Conservation (phyloP, 305 asterid species). For the Fraxinus greggii region DNA sequence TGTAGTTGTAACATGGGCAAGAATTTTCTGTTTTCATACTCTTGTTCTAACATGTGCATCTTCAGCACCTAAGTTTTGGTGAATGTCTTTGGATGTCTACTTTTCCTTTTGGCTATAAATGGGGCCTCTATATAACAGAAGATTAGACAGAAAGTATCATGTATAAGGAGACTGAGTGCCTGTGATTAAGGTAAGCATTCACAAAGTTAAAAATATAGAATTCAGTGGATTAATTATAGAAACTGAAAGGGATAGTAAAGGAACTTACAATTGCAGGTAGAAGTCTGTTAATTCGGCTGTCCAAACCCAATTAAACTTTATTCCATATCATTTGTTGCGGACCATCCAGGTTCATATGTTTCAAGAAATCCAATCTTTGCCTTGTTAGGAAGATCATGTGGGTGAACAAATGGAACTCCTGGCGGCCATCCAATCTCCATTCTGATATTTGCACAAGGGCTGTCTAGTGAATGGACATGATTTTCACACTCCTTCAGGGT, state of each 20-base stretch:
- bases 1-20: not conserved
- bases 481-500: conserved; percentile 87
- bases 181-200: not conserved
- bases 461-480: conserved; percentile 79
- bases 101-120: not conserved
- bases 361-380: conserved; percentile 97
- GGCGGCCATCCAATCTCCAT: conserved; percentile 99
- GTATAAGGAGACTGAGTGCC: not conserved
- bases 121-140: not conserved
- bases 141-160: not conserved
- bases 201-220: not conserved
- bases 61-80: not conserved
- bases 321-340: conserved; percentile 79
- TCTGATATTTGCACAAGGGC: conserved; percentile 78
- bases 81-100: not conserved
- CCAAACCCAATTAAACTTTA: conserved; percentile 45
- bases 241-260: conserved; percentile 15
- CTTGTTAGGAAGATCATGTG: conserved; percentile 98
- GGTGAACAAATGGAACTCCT: conserved; percentile 98
- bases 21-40: not conserved
- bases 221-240: not conserved
- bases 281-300: conserved; percentile 34
- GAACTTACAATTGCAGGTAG: conserved; percentile 43
- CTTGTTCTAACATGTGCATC: not conserved
- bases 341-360: conserved; percentile 98